Conservation (phyloP, 176 grass and related monocot genomes). For the Tillandsia leiboldiana region DNA sequence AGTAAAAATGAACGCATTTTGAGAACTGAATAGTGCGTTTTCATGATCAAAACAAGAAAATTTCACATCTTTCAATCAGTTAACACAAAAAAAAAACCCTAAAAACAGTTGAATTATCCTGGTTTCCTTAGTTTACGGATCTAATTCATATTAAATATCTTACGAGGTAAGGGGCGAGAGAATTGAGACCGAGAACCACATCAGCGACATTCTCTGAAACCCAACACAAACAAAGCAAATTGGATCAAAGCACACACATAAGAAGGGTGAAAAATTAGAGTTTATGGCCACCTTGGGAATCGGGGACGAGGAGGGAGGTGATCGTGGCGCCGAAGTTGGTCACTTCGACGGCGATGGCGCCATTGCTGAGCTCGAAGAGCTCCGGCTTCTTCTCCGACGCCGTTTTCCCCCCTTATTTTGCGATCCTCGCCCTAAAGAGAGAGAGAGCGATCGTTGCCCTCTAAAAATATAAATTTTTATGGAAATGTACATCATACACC, state of each 20-base stretch:
- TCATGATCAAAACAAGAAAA: background rate
- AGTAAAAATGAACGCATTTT: background rate
- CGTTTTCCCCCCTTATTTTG: background rate
- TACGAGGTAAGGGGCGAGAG: constrained; percentile 64
- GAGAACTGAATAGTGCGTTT: background rate
- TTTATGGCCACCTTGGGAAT: constrained; percentile 40
- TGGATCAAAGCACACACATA: background rate
- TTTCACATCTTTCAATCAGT: background rate
- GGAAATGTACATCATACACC: too few species aligned
- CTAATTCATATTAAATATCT: constrained; percentile 4
- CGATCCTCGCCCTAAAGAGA: background rate
- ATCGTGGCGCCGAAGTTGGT: constrained; percentile 80
- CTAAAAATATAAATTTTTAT: too few species aligned
- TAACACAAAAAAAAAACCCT: background rate
- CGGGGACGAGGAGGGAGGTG: constrained; percentile 75
- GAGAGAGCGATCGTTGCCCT: too few species aligned
- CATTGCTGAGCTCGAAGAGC: constrained; percentile 76
- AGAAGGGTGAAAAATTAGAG: background rate
- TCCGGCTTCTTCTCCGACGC: constrained; percentile 26
- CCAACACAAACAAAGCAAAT: background rate
- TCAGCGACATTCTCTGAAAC: constrained; percentile 51
- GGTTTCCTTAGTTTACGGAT: background rate
- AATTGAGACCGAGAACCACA: constrained; percentile 86
- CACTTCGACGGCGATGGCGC: constrained; percentile 54
- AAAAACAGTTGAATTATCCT: background rate